Evolutionary conservation across 2,329 filamentous ascomycete species (phyloP), one percentile per base, ranked within the genome.

Genomic region (Alternaria gansuensis): DNA sequence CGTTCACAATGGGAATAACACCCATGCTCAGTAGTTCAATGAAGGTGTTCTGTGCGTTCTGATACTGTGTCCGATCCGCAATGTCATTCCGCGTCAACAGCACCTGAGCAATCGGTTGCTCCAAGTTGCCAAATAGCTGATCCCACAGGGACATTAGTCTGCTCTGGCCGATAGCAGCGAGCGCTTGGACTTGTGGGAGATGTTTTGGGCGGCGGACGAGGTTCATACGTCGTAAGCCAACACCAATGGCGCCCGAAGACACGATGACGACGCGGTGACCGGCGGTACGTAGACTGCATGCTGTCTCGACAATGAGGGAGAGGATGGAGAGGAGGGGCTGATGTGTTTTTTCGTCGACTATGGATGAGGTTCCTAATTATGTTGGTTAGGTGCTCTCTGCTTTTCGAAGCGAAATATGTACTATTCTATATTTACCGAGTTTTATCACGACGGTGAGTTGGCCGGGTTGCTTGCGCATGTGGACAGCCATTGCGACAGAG

Each of bases 1-100:
- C 95, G 73, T 99, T 99, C 64, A 99, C 95, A 70, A 99, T 97
- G 9, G 95, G 95, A 63, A 99, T 96, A 26, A 98, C 94, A 2
- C 93, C 93, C 90, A 97, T 95, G 71, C 93, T 89, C 17, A 99
- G 82, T 45, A 98, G 84, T 77, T 97, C 92, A 51, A 88, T 86
- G 75, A 99, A 91, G 0, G 95, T 98, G 74, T 97, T 97, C 79
- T 97, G 93, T 0, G 95, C 95, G 81, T 99, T 99, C 64, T 93
- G 85, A 76, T 98, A 99, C 82, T 96, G 91, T 28, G 92, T 94
- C 60, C 92, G 89, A 87, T 98, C 94, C 43, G 93, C 92, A 78
- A 99, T 99, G 75, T 99, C 95, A 75, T 94, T 97, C 70, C 95
- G 86, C 4, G 95, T 98, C 66, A 99, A 83, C 31, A 99, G 84